phyloP scores from a whole-genome alignment of 305 asterid genomes.

The Stenogyne calaminthoides region DNA sequence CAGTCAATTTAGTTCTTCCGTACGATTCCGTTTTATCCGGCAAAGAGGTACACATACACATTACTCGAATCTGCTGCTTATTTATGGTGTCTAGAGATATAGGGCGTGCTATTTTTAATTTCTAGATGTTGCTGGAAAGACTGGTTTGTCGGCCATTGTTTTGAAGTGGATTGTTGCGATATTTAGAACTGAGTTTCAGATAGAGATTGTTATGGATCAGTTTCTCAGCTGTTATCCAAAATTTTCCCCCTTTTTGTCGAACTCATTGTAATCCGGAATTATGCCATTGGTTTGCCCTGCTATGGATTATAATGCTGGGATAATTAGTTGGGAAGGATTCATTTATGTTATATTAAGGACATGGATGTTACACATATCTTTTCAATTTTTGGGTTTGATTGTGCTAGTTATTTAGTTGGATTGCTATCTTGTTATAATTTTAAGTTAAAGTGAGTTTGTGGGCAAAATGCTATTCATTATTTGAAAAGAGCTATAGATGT shows the following conservation, averaged over 20 bases:
- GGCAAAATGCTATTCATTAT: not conserved
- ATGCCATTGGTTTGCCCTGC: not conserved
- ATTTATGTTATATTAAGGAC: not conserved
- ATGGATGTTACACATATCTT: not conserved
- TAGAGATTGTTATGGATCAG: not conserved
- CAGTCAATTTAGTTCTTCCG: constrained; percentile 78
- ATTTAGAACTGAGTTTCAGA: not conserved
- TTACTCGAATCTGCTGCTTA: not conserved
- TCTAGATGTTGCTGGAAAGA: not conserved
- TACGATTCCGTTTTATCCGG: constrained; percentile 50
- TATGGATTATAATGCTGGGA: not conserved
- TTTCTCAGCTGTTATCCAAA: not conserved
- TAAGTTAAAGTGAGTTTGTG: not conserved
- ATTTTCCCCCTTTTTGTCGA: not conserved
- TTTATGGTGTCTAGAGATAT: not conserved
- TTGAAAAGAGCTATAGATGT: not conserved
- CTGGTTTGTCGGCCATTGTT: not conserved
- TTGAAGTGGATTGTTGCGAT: not conserved
- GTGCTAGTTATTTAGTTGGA: not conserved
- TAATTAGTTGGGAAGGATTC: not conserved
- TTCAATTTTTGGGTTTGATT: not conserved
- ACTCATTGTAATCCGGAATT: not conserved
- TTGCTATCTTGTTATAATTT: not conserved
- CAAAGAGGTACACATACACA: constrained; percentile 49
- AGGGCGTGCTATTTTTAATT: not conserved